Evolutionary conservation across 2,329 filamentous ascomycete genomes (phyloP), one percentile per base, ranked within the genome.

Genomic region (Ophiostoma sp.): DNA sequence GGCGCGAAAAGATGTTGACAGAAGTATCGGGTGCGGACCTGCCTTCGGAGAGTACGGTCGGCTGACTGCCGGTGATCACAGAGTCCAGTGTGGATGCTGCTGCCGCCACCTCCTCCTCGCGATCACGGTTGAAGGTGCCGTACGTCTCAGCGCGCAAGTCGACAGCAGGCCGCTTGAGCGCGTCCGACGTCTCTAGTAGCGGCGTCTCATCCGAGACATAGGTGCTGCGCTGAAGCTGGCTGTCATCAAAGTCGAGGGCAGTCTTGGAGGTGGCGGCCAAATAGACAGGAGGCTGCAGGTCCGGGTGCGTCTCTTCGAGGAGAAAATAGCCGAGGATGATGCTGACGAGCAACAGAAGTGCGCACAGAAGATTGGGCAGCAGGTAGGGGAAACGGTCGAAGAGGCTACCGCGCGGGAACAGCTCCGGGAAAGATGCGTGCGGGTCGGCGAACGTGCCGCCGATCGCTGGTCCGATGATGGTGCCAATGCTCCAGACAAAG

Each of bases 401-500:
- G 42, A 97, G 78, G 73, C 91, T 88, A 72, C 87, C 85, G 22
- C 84, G 79, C 59, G 91, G 89, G 79, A 97, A 96, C 0, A 88
- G 61, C 33, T 85, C 83, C 25, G 95, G 94, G 81, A 92, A 97
- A 25, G 90, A 90, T 48, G 88, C 84, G 75, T 90, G 88, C 33
- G 95, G 95, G 76, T 93, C 90, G 74, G 94, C 92, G 80, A 97
- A 94, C 72, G 92, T 89, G 45, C 95, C 95, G 74, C 95, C 95
- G 76, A 98, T 94, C 6, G 92, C 93, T 75, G 95, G 93, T 0
- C 95, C 95, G 71, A 97, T 87, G 76, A 97, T 97, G 11, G 93
- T 97, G 31, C 95, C 95, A 70, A 97, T 91, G 64, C 89, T 92
- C 94, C 95, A 98, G 8, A 97, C 92, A 79, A 97, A 97, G 0